phyloP scores from a whole-genome alignment of 2,329 filamentous ascomycete genomes.

The Parastagonospora avenae region DNA sequence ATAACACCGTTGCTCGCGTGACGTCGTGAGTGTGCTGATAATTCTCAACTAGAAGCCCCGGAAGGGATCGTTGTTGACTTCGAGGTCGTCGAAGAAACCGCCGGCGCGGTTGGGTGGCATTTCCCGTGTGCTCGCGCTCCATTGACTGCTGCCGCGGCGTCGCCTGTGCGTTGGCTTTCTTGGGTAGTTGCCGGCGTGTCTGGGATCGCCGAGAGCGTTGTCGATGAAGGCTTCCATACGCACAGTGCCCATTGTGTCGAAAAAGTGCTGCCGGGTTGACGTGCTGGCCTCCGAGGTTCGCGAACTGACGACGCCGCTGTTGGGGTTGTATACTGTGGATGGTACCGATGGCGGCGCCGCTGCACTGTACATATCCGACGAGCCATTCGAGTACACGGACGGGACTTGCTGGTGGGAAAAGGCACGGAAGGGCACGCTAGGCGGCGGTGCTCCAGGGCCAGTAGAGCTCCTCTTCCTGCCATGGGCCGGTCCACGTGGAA shows the following conservation, averaged over 20 bases:
- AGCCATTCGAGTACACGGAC: slow-evolving; percentile 47
- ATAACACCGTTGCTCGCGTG: background rate
- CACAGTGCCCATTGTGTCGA: slow-evolving; percentile 85
- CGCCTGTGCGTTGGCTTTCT: slow-evolving; percentile 30
- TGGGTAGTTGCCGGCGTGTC: slow-evolving; percentile 12
- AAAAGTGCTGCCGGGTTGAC: slow-evolving; percentile 65
- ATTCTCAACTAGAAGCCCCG: slow-evolving; percentile 41
- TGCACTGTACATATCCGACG: slow-evolving; percentile 44
- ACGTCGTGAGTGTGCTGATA: background rate
- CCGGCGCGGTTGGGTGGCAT: slow-evolving; percentile 25
- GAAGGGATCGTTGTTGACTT: slow-evolving; percentile 43
- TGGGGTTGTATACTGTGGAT: slow-evolving; percentile 48
- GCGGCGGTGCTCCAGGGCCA: slow-evolving; percentile 72
- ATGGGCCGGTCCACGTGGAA: slow-evolving; percentile 73
- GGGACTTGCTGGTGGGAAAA: slow-evolving; percentile 65
- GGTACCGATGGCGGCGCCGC: slow-evolving; percentile 42
- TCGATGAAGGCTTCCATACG: slow-evolving; percentile 97
- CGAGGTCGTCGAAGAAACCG: slow-evolving; percentile 42
- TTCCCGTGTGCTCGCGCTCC: slow-evolving; percentile 43
- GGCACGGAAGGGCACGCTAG: slow-evolving; percentile 72
- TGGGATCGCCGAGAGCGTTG: slow-evolving; percentile 41
- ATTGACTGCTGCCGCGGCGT: slow-evolving; percentile 43
- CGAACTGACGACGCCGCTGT: slow-evolving; percentile 51
- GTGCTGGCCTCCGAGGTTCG: slow-evolving; percentile 59
- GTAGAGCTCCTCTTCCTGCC: slow-evolving; percentile 90